Conservation (phyloP, 768 basidiomycete genomes). For the Paxillus involutus region DNA sequence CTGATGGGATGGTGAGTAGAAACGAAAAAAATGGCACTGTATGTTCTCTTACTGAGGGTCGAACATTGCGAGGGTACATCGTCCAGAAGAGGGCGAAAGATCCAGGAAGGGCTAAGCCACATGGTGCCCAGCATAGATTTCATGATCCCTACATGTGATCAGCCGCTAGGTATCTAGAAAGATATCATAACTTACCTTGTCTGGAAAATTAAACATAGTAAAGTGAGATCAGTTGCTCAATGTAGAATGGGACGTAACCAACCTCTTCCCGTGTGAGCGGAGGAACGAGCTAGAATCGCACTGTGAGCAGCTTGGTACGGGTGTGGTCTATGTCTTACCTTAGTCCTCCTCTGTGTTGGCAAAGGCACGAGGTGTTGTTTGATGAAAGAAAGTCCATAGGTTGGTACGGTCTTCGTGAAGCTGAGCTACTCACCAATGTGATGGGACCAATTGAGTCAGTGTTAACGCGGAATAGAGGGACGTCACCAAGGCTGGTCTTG, state of each 20-base stretch:
- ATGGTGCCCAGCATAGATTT: conserved; percentile 56
- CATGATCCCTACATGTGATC: conserved; percentile 56
- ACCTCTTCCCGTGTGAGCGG: conserved; percentile 74
- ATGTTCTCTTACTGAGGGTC: conserved; percentile 52
- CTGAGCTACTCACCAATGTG: conserved; percentile 56
- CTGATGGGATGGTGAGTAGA: too few species aligned
- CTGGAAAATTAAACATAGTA: too few species aligned
- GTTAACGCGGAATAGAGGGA: too few species aligned
- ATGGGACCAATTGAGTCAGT: conserved; percentile 71
- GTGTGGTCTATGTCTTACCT: conserved; percentile 43
- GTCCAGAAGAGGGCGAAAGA: conserved; percentile 49
- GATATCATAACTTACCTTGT: conserved; percentile 40
- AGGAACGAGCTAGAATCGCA: conserved; percentile 65
- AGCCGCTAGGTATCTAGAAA: neutral
- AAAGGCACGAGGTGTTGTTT: conserved; percentile 55
- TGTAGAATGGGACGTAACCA: conserved; percentile 17
- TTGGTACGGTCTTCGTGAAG: neutral
- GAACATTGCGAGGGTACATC: conserved; percentile 68
- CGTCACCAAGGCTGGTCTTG: too few species aligned
- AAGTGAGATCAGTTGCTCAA: too few species aligned
- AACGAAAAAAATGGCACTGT: too few species aligned
- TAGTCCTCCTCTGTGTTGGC: conserved; percentile 64
- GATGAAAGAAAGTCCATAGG: neutral
- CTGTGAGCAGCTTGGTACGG: neutral
- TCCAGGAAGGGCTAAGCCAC: conserved; percentile 78